A percentile compares a stretch with the other conserved stretches of the same genome.
phyloP scores from a whole-genome alignment of 106 monocot species.

The Triglochin maritima region DNA sequence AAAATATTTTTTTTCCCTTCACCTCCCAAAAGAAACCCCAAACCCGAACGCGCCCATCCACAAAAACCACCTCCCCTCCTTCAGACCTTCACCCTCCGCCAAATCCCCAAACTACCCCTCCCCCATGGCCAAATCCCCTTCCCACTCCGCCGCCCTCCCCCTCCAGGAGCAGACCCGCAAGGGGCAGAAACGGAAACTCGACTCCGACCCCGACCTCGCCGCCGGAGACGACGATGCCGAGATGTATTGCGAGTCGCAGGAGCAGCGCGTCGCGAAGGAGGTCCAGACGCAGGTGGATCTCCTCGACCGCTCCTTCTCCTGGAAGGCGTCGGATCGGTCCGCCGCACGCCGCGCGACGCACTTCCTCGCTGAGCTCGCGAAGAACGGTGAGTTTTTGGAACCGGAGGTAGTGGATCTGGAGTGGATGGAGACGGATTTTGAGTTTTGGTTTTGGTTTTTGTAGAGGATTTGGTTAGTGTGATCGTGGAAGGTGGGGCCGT shows the following conservation, averaged over 20 bases:
- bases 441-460: neutral
- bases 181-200: slow-evolving; percentile 79
- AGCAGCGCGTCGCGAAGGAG: slow-evolving; percentile 36
- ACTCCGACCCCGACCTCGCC: slow-evolving; percentile 6
- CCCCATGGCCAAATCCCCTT: neutral
- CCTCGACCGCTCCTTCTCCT: slow-evolving; percentile 53
- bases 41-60: too few relatives aligned
- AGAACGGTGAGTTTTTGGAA: slow-evolving; percentile 48
- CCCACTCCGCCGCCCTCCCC: neutral
- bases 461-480: slow-evolving; percentile 85
- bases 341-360: slow-evolving; percentile 79
- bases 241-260: slow-evolving; percentile 31
- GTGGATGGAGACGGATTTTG: neutral
- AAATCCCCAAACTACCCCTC: neutral
- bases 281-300: slow-evolving; percentile 62
- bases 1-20: too few relatives aligned
- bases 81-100: too few relatives aligned
- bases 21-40: too few relatives aligned
- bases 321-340: slow-evolving; percentile 50
- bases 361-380: slow-evolving; percentile 82
- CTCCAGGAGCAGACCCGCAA: slow-evolving; percentile 21
- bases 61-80: too few relatives aligned
- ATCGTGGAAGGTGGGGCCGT: slow-evolving; percentile 89
- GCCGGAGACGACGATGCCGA: slow-evolving; percentile 12
- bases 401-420: neutral